Evolutionary conservation across 192 early-diverging fungal species (phyloP).

Genomic region (Blastocladiella britannica): DNA sequence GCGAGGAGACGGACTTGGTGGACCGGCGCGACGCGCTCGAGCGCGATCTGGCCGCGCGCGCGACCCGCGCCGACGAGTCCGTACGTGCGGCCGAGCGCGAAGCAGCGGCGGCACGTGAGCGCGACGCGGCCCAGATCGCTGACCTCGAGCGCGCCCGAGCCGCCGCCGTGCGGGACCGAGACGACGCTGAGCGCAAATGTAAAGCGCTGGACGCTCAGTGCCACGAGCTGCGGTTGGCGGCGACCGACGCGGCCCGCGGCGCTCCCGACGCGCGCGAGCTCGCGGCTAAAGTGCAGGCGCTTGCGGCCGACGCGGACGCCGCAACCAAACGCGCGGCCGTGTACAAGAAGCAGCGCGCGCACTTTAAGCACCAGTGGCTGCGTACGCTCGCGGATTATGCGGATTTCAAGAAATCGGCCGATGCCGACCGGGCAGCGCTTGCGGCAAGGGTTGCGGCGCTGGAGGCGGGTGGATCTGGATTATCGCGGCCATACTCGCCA

Average conservation of each 20-base stretch:
- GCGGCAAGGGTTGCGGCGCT: too few relatives aligned
- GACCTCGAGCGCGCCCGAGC: neutral
- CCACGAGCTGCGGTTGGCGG: neutral
- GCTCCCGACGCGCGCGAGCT: neutral
- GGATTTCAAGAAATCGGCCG: neutral
- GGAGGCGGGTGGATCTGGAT: too few relatives aligned
- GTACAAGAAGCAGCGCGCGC: neutral
- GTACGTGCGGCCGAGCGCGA: neutral
- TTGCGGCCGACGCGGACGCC: conserved; percentile 1
- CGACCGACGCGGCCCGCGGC: neutral
- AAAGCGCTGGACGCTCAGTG: neutral
- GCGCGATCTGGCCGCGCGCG: neutral
- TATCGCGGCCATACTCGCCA: too few relatives aligned
- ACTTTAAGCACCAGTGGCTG: conserved; percentile 2
- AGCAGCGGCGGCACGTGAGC: neutral
- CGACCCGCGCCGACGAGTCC: neutral
- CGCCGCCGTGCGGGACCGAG: neutral
- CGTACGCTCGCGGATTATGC: conserved; percentile 1
- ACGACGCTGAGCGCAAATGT: neutral
- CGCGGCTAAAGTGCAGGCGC: neutral
- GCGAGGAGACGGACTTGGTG: neutral
- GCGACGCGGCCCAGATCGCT: neutral
- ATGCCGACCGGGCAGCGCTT: neutral
- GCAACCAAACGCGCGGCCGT: neutral
- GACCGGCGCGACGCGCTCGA: conserved; percentile 2